phyloP scores from a whole-genome alignment of 2,329 filamentous ascomycete species.

The Botrytis medusae region DNA sequence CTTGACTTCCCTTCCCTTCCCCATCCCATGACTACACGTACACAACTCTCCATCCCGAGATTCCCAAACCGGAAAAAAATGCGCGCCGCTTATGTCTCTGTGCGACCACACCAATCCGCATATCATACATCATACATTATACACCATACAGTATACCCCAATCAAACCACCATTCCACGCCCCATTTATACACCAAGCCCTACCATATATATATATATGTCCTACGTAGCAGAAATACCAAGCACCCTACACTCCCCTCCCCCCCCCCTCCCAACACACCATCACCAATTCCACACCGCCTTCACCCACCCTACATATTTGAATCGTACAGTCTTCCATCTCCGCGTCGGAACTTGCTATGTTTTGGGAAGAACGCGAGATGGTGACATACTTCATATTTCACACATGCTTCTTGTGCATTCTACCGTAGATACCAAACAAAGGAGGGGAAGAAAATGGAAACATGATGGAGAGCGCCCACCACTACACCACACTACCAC shows the following conservation, averaged over 20 bases:
- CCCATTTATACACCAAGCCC: background rate
- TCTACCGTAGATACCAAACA: background rate
- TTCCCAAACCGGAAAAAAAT: background rate
- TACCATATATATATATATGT: background rate
- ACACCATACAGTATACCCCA: background rate
- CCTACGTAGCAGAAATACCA: background rate
- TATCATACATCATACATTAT: background rate
- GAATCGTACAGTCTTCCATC: background rate
- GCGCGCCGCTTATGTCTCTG: background rate
- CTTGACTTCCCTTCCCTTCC: background rate
- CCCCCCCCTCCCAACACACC: background rate
- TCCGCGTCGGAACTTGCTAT: background rate
- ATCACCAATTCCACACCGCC: background rate
- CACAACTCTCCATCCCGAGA: background rate
- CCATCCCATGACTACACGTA: background rate
- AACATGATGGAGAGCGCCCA: background rate
- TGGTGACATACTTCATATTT: background rate
- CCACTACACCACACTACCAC: too few species aligned
- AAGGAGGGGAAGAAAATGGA: background rate
- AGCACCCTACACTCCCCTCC: background rate
- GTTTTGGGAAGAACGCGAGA: slow-evolving; percentile 5
- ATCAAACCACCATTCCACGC: background rate
- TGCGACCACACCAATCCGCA: background rate
- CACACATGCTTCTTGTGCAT: background rate
- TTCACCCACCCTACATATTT: background rate